These are phyloP conservation scores for Neurospora sp. DNA, from an alignment of 2,329 filamentous ascomycete genomes.

Conservation along the genomic window DNA sequence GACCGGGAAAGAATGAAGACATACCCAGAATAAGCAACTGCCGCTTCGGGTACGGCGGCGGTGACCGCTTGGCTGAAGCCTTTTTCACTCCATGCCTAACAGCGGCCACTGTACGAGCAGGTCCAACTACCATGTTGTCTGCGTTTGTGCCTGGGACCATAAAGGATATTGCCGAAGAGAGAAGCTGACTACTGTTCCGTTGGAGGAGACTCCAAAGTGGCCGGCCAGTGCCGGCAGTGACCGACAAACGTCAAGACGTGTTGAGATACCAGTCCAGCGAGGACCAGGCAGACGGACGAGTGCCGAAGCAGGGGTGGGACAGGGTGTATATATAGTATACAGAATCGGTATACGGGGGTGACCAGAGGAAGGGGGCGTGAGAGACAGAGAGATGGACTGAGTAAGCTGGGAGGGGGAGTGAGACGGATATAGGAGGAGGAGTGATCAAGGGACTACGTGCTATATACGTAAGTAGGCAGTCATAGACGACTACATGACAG, in stretches of 20 bases:
- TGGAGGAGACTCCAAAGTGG: not conserved
- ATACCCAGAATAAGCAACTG: conserved; percentile 46
- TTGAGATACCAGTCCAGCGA: not conserved
- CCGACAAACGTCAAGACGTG: not conserved
- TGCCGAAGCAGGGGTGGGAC: not conserved
- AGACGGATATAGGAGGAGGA: not conserved
- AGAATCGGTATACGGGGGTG: not conserved
- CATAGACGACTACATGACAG: conserved; percentile 8
- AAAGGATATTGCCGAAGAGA: not conserved
- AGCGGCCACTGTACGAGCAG: conserved; percentile 6
- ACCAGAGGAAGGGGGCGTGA: not conserved
- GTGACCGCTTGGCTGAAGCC: conserved; percentile 15
- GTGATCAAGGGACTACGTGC: conserved; percentile 1
- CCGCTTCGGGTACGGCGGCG: conserved; percentile 28
- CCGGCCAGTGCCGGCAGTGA: not conserved
- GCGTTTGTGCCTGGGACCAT: conserved; percentile 2
- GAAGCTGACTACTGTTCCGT: not conserved
- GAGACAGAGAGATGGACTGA: not conserved
- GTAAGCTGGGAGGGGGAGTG: not conserved
- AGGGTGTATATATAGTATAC: not conserved
- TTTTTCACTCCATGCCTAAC: not conserved
- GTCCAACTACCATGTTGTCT: not conserved
- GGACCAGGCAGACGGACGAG: not conserved
- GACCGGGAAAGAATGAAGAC: conserved; percentile 10
- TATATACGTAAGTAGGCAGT: conserved; percentile 9